These are phyloP conservation scores for Diospyros lotus DNA, from an alignment of 148 eudicot species.

Conservation along the genomic window DNA sequence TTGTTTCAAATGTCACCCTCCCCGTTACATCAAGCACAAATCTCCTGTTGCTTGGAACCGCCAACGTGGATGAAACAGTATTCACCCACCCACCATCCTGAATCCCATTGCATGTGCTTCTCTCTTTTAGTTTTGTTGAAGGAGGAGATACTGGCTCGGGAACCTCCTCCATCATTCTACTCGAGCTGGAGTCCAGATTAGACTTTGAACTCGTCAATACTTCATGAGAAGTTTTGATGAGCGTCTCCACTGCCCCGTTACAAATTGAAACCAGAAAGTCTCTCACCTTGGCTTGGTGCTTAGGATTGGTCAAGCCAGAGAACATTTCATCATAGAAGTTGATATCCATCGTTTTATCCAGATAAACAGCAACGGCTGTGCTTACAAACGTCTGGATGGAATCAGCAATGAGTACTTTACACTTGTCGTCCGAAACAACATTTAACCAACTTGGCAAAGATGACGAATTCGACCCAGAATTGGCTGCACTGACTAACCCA, in stretches of 20 bases:
- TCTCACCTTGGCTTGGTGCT: constrained; percentile 45
- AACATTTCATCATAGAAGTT: constrained; percentile 66
- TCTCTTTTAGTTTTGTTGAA: constrained; percentile 9
- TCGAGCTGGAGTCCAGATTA: constrained; percentile 9
- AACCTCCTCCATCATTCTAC: constrained; percentile 13
- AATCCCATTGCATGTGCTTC: constrained; percentile 17
- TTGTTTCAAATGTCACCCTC: constrained; percentile 71
- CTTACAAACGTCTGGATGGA: constrained; percentile 76
- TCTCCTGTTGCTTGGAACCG: constrained; percentile 65
- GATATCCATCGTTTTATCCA: constrained; percentile 65
- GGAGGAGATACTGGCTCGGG: constrained; percentile 1
- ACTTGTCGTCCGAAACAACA: constrained; percentile 38
- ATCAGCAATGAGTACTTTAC: constrained; percentile 47
- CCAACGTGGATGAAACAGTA: constrained; percentile 63
- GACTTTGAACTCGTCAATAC: constrained; percentile 49
- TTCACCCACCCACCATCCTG: constrained; percentile 43
- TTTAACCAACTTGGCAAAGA: constrained; percentile 35
- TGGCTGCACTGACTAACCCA: constrained; percentile 7
- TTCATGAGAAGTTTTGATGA: constrained; percentile 76
- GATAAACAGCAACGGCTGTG: constrained; percentile 74
- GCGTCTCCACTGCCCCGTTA: constrained; percentile 76
- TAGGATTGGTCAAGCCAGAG: constrained; percentile 76
- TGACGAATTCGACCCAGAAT: constrained; percentile 23
- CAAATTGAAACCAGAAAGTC: constrained; percentile 64
- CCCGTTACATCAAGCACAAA: constrained; percentile 78